phyloP scores from a whole-genome alignment of 192 early-diverging fungal species.

The Podila minutissima region DNA sequence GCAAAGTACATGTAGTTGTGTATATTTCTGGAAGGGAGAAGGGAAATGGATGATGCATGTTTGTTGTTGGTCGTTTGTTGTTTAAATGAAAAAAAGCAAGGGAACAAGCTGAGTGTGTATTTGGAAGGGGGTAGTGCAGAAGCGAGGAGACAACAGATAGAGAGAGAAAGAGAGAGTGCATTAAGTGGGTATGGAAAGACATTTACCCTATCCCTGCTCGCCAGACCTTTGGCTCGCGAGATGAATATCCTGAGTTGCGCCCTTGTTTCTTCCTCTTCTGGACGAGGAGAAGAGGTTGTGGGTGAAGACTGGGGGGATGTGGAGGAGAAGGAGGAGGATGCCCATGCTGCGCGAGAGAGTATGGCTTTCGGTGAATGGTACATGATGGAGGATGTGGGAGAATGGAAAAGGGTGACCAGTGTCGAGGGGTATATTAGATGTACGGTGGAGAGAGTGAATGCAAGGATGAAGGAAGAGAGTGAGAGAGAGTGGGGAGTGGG shows the following conservation, averaged over 20 bases:
- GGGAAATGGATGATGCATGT: background rate
- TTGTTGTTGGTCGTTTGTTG: too few relatives aligned
- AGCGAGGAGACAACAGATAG: background rate
- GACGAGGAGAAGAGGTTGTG: background rate
- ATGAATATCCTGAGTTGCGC: constrained; percentile 35
- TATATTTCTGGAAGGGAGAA: background rate
- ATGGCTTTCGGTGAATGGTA: background rate
- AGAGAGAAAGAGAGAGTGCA: background rate
- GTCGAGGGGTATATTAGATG: background rate
- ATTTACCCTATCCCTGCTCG: constrained; percentile 43
- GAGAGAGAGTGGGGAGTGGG: background rate
- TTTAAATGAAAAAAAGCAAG: background rate
- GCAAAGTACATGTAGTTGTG: background rate
- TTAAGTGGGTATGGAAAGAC: background rate
- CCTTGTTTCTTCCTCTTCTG: constrained; percentile 18
- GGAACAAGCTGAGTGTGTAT: too few relatives aligned
- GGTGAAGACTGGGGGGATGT: background rate
- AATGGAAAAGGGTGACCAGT: background rate
- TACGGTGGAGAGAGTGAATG: background rate
- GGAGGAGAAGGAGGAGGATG: constrained; percentile 3
- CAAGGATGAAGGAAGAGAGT: background rate
- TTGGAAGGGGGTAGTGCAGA: too few relatives aligned
- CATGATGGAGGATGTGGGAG: constrained; percentile 1
- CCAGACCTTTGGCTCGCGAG: constrained; percentile 25
- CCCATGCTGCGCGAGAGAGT: constrained; percentile 18